Base-by-base conservation (phyloP, 2,329 filamentous ascomycete genomes). In the Dothideomycetidae sp. region DNA sequence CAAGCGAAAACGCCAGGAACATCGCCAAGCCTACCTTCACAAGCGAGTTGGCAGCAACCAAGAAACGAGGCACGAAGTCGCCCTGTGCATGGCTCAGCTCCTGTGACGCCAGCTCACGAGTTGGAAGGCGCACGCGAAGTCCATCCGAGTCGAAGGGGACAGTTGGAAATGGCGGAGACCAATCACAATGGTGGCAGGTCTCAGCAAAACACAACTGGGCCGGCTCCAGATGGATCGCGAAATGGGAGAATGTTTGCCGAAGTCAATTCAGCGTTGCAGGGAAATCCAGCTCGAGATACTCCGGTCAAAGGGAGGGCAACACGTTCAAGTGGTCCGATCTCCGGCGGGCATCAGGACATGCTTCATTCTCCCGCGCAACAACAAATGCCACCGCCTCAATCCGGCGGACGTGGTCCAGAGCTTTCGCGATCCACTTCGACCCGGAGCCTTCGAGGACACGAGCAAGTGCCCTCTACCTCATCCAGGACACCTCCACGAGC, bases 1-100 rank as follows among this genome's bases (percentile, higher is more conserved):
- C 51, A 37, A 52, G 51, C 9, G 52, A 60, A 30, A 51, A 52
- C 42, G 55, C 55, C n/a, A 58, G 63, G 28, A 60, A 56, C 42
- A 54, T 56, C 33, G 53, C 59, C 36, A 10, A 38, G 16, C 2
- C 13, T 33, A 13, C 51, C 54, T 9, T 46, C 56, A 11, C 51
- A 52, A 31, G 46, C 48, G 30, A 47, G 42, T 29, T 26, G 16
- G 10, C 39, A 41, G 30, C 41, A 36, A 9, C 36, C 39, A 21
- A 10, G 23, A 13, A 26, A 19, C 4, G 41, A 44, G 13, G 23
- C 33, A 5, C 42, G 37, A 13, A 39, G 43, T n/a, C 45, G 48
- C 17, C 37, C 43, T 14, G 23, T 46, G 11, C 38, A 36, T 2
- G 45, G 41, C 11, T 49, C 50, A 21, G 44, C 48, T 2, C 47